phyloP scores from a whole-genome alignment of 805 yeast genomes.

The Pichia manshurica region DNA sequence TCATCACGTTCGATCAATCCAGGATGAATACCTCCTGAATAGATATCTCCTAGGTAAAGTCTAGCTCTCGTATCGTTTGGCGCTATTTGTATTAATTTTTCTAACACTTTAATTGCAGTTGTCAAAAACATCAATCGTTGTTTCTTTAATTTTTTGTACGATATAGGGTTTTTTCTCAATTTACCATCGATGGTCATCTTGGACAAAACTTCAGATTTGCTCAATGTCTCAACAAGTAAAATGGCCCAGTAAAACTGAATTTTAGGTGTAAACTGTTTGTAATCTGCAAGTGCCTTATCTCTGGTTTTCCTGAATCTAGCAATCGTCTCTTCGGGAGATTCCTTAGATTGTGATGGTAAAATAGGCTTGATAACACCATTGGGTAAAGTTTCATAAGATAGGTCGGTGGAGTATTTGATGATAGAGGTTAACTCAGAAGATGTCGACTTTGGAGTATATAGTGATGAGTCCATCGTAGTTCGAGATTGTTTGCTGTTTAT shows the following conservation, averaged over 20 bases:
- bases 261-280: constrained; percentile 38
- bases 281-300: constrained; percentile 32
- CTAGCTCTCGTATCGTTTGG: constrained; percentile 52
- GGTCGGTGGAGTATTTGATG: constrained; percentile 15
- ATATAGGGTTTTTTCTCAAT: constrained; percentile 34
- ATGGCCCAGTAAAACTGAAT: constrained; percentile 65
- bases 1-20: constrained; percentile 48
- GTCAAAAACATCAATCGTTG: constrained; percentile 51
- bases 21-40: constrained; percentile 44
- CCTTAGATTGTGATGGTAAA: constrained; percentile 28
- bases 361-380: constrained; percentile 27
- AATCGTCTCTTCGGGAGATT: constrained; percentile 22
- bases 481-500: not conserved
- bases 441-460: constrained; percentile 2
- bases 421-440: not conserved
- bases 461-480: constrained; percentile 8
- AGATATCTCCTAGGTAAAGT: constrained; percentile 56
- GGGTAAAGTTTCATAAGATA: constrained; percentile 19
- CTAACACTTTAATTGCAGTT: constrained; percentile 55
- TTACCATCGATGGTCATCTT: constrained; percentile 45
- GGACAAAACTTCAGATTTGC: constrained; percentile 36
- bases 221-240: constrained; percentile 43
- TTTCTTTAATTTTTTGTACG: constrained; percentile 39
- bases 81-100: constrained; percentile 43
- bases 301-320: constrained; percentile 27